Conservation (phyloP, 176 grass and related monocot genomes). For the Luzula sylvatica region DNA sequence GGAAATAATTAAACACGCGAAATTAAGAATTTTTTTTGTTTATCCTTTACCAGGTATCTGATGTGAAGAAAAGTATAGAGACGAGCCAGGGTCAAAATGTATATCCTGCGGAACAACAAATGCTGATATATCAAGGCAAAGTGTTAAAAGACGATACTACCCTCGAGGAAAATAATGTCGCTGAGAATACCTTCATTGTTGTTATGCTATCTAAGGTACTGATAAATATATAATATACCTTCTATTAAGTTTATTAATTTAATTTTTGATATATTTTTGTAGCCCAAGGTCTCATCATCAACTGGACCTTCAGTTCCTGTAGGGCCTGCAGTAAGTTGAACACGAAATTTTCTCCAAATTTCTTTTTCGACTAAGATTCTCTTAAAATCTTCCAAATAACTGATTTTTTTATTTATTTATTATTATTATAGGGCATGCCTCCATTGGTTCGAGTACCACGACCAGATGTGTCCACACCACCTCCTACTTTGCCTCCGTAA, state of each 20-base stretch:
- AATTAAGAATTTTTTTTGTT: constrained; percentile 7
- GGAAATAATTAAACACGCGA: too few relatives aligned
- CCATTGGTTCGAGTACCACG: constrained; percentile 31
- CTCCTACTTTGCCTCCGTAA: constrained; percentile 42
- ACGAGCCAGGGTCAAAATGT: constrained; percentile 46
- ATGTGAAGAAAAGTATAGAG: constrained; percentile 83
- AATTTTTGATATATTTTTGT: constrained; percentile 21
- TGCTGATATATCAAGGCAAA: constrained; percentile 96
- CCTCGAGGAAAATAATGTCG: constrained; percentile 69
- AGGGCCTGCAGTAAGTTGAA: constrained; percentile 21
- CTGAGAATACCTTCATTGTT: constrained; percentile 77
- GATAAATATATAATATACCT: constrained; percentile 3
- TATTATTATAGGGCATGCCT: constrained; percentile 24
- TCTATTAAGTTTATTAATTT: neutral
- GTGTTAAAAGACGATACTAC: constrained; percentile 98
- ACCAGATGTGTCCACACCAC: constrained; percentile 38
- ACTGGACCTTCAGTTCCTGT: constrained; percentile 51
- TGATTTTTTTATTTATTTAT: neutral
- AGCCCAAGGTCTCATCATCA: constrained; percentile 52
- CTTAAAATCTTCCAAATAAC: neutral
- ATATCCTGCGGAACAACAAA: constrained; percentile 76
- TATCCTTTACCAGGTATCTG: constrained; percentile 58
- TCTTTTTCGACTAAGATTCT: neutral
- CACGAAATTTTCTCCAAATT: neutral
- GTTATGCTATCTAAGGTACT: constrained; percentile 94